A percentile compares a stretch with the other conserved stretches of the same genome.
These are phyloP conservation scores for Chaetomidium leptoderma DNA, from an alignment of 495 filamentous ascomycete genomes.

Conservation along the genomic window DNA sequence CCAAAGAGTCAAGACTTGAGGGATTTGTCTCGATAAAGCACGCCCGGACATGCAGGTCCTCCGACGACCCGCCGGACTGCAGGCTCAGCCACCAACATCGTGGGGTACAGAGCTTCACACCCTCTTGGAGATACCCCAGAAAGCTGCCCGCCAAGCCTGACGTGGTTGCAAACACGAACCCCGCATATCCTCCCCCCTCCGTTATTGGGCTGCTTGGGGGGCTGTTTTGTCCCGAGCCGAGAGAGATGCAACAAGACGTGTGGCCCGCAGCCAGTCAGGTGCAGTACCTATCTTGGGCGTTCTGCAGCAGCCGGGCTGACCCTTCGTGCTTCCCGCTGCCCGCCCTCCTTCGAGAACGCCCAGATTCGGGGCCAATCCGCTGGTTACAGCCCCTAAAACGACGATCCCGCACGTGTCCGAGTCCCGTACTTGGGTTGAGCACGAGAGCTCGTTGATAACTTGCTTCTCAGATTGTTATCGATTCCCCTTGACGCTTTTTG, in stretches of 20 bases:
- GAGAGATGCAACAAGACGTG: not conserved
- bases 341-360: too few relatives aligned
- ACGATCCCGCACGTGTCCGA: not conserved
- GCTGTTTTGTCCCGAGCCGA: not conserved
- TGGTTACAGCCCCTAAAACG: too few relatives aligned
- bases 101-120: not conserved
- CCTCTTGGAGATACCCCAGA: not conserved
- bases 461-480: not conserved
- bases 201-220: not conserved
- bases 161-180: slow-evolving; percentile 1
- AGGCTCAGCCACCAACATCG: not conserved
- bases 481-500: not conserved
- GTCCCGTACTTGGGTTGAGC: not conserved
- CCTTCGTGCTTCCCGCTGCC: too few relatives aligned
- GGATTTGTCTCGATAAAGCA: too few relatives aligned
- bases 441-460: slow-evolving; percentile 1
- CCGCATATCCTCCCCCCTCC: slow-evolving; percentile 4
- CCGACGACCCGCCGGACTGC: not conserved
- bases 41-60: not conserved
- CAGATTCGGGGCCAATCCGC: too few relatives aligned
- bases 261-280: not conserved
- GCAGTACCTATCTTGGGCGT: not conserved
- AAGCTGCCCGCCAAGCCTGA: not conserved
- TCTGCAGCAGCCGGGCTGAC: too few relatives aligned
- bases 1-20: too few relatives aligned